phyloP scores from a whole-genome alignment of 2,329 filamentous ascomycete genomes.

The Arachnomyces sp. region DNA sequence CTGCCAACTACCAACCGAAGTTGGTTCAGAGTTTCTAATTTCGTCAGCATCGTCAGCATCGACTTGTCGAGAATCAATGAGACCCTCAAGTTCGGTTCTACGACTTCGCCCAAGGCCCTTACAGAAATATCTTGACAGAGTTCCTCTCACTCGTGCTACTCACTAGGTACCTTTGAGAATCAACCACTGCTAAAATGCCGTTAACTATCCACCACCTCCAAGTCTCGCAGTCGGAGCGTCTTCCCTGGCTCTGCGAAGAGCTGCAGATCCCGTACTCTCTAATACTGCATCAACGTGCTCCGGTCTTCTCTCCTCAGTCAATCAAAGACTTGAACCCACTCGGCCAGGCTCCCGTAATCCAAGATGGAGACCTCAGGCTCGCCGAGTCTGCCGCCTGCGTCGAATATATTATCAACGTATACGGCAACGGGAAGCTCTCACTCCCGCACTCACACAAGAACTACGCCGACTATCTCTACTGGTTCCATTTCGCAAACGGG shows the following conservation, averaged over 20 bases:
- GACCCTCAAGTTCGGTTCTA: too few relatives aligned
- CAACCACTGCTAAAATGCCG: not conserved
- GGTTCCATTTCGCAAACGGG: slow-evolving; percentile 52
- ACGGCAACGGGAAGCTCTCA: slow-evolving; percentile 44
- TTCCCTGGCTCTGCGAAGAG: slow-evolving; percentile 59
- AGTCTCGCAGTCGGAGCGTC: slow-evolving; percentile 54
- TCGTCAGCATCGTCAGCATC: too few relatives aligned
- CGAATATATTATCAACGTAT: slow-evolving; percentile 53
- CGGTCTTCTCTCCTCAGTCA: slow-evolving; percentile 33
- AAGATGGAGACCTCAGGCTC: slow-evolving; percentile 47
- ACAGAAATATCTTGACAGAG: too few relatives aligned
- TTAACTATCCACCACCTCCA: slow-evolving; percentile 47
- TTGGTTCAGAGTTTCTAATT: too few relatives aligned
- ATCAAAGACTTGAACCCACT: slow-evolving; percentile 42
- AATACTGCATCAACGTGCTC: slow-evolving; percentile 38
- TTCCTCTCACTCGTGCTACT: too few relatives aligned
- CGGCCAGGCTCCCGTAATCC: slow-evolving; percentile 53
- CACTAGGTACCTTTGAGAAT: too few relatives aligned
- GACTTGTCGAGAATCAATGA: too few relatives aligned
- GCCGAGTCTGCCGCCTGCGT: slow-evolving; percentile 53
- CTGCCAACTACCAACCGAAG: too few relatives aligned
- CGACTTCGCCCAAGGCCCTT: too few relatives aligned
- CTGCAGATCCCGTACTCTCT: slow-evolving; percentile 48
- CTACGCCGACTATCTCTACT: slow-evolving; percentile 57
- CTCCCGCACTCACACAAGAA: slow-evolving; percentile 38